A percentile compares a stretch with the other conserved stretches of the same genome.
phyloP scores from a whole-genome alignment of 768 basidiomycete genomes.

The Brasilioporus rufonigricans region DNA sequence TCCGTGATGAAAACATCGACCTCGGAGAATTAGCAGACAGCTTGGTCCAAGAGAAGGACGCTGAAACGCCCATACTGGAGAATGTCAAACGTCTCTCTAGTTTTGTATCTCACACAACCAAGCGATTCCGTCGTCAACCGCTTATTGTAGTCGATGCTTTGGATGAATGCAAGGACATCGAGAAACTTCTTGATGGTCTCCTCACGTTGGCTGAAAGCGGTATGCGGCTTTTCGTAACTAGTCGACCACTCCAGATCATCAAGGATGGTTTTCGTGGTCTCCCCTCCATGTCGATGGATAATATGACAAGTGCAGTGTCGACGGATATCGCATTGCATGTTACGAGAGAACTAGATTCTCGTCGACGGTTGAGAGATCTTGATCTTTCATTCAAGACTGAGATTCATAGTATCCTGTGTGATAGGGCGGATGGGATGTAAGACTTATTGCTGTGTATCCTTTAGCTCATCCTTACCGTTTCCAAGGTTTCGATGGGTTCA shows the following conservation, averaged over 20 bases:
- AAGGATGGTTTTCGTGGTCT: conserved; percentile 2
- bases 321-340: too few species aligned
- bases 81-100: too few species aligned
- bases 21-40: conserved; percentile 1
- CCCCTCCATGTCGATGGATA: conserved; percentile 10
- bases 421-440: conserved; percentile 25
- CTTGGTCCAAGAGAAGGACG: conserved; percentile 1
- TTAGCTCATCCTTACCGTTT: background rate
- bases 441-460: background rate
- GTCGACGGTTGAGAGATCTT: conserved; percentile 7
- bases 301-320: background rate
- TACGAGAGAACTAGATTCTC: too few species aligned
- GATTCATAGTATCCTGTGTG: conserved; percentile 2
- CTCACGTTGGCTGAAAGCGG: background rate
- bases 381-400: conserved; percentile 5
- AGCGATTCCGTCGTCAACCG: background rate
- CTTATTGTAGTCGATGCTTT: conserved; percentile 20
- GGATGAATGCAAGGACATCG: too few species aligned
- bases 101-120: background rate
- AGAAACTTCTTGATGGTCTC: conserved; percentile 8
- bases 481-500: conserved; percentile 24
- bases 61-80: background rate
- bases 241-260: too few species aligned
- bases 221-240: too few species aligned
- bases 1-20: background rate